A percentile compares a stretch with the other conserved stretches of the same genome.
phyloP scores from a whole-genome alignment of 257 asterid species.

The Primulina eburnea region DNA sequence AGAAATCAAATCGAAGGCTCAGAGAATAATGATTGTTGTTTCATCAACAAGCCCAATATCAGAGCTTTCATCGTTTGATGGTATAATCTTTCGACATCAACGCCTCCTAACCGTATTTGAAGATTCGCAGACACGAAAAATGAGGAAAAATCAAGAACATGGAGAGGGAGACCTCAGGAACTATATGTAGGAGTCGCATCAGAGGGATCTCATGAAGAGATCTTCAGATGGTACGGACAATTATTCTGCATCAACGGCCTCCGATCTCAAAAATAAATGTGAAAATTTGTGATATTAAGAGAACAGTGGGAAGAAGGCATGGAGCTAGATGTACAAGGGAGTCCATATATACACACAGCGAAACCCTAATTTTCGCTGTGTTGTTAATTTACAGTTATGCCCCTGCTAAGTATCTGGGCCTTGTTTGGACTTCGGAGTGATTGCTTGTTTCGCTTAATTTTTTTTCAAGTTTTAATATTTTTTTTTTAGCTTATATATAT shows the following conservation, averaged over 20 bases:
- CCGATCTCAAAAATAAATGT: neutral
- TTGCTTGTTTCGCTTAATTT: too few relatives aligned
- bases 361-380: constrained; percentile 26
- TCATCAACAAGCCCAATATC: constrained; percentile 15
- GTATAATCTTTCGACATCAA: constrained; percentile 31
- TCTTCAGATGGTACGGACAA: constrained; percentile 86
- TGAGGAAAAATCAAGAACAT: neutral
- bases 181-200: constrained; percentile 24
- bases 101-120: neutral
- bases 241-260: constrained; percentile 54
- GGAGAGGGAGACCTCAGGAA: constrained; percentile 45
- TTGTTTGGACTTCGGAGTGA: neutral
- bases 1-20: constrained; percentile 20
- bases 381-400: constrained; percentile 6
- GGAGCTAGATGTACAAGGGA: too few relatives aligned
- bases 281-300: neutral
- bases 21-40: constrained; percentile 6
- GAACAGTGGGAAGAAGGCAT: neutral
- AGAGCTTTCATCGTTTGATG: constrained; percentile 48
- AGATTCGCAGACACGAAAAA: neutral
- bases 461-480: too few relatives aligned
- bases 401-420: neutral
- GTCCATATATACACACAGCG: constrained; percentile 1
- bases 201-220: constrained; percentile 23
- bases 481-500: too few relatives aligned